Percentiles rank a stretch among this genome's conserved stretches.
Conservation (phyloP, 371 early-diverging fungal species). For the Saksenaea oblongispora region DNA sequence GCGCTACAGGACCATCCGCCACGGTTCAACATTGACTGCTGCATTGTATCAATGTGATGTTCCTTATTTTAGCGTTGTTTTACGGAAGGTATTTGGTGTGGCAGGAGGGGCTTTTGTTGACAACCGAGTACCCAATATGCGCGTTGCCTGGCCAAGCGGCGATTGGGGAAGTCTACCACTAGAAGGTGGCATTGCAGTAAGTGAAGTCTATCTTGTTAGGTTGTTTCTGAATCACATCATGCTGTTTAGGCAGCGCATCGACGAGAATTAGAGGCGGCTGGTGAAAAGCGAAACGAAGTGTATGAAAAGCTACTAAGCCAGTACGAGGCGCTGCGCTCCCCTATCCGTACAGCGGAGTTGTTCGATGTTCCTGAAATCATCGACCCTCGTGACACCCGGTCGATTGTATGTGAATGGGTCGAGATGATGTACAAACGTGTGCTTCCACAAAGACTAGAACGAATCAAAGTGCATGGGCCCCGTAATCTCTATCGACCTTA, state of each 20-base stretch:
- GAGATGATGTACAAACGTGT: constrained; percentile 41
- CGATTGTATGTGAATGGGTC: constrained; percentile 46
- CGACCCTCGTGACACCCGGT: constrained; percentile 51
- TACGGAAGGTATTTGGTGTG: constrained; percentile 53
- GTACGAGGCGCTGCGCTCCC: constrained; percentile 47
- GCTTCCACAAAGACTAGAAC: constrained; percentile 39
- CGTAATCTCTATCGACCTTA: constrained; percentile 41
- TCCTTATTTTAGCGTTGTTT: constrained; percentile 43
- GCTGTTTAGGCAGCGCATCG: constrained; percentile 39
- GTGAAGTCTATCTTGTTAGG: background rate
- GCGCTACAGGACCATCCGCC: constrained; percentile 39
- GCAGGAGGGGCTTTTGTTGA: constrained; percentile 54
- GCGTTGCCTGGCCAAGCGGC: constrained; percentile 47
- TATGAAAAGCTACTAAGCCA: constrained; percentile 39
- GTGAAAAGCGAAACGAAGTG: constrained; percentile 43
- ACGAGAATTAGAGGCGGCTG: constrained; percentile 44
- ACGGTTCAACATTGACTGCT: constrained; percentile 45
- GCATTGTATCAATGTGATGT: constrained; percentile 50
- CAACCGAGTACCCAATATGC: constrained; percentile 44
- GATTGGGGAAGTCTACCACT: constrained; percentile 49
- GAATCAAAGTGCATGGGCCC: constrained; percentile 34
- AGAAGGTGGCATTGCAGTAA: constrained; percentile 42
- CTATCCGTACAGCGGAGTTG: constrained; percentile 44
- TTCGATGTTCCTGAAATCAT: constrained; percentile 52
- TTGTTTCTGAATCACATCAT: background rate